Evolutionary conservation across 345 rosid species (phyloP).

Genomic region (Syzygium aqueum): DNA sequence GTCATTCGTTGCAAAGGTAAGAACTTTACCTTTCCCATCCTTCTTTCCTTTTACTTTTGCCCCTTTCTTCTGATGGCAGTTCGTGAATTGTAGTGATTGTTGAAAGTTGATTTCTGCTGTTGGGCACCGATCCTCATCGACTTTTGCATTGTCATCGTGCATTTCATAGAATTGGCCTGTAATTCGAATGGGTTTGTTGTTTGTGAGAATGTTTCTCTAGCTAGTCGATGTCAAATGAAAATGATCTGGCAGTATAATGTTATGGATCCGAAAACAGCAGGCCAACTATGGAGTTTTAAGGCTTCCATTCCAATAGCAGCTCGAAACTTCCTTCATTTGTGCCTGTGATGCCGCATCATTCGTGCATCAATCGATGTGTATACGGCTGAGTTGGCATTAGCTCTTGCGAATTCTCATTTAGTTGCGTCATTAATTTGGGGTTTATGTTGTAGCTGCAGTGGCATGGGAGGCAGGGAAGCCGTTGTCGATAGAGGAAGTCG

Average conservation of each 20-base stretch:
- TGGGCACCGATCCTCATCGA: not conserved
- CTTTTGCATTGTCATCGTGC: not conserved
- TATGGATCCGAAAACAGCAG: not conserved
- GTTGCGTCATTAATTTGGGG: not conserved
- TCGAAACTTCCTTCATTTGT: not conserved
- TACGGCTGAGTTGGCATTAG: not conserved
- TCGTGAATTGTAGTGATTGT: not conserved
- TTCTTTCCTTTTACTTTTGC: too few species aligned
- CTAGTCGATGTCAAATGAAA: not conserved
- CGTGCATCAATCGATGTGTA: not conserved
- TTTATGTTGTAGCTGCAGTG: constrained; percentile 22
- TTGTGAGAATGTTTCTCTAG: not conserved
- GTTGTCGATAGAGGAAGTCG: constrained; percentile 28
- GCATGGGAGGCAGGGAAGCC: constrained; percentile 59
- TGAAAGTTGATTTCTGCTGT: not conserved
- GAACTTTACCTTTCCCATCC: not conserved
- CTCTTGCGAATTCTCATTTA: not conserved
- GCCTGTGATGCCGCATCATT: not conserved
- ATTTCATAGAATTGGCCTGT: not conserved
- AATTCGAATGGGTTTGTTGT: not conserved
- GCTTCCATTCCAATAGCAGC: not conserved
- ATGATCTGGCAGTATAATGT: not conserved
- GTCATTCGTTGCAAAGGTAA: not conserved
- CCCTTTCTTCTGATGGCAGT: too few species aligned
- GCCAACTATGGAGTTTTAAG: not conserved